Evolutionary conservation across 495 filamentous ascomycete genomes (phyloP).

Genomic region (Friedmanniomyces endolithicus): DNA sequence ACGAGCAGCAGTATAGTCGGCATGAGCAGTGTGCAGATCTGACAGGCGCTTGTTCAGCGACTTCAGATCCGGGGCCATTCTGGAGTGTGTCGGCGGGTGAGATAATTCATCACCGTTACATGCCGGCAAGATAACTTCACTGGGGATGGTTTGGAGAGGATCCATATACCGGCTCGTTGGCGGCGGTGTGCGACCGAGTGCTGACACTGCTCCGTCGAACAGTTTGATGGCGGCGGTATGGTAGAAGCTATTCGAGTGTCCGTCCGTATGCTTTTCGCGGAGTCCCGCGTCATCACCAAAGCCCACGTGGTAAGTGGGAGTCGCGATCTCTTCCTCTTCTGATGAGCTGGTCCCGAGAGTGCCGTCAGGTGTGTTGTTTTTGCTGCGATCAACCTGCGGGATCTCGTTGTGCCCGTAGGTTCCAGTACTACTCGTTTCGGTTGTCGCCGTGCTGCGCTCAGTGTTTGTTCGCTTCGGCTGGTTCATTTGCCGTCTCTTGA

Average conservation of each 20-base stretch:
- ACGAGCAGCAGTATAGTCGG: not conserved
- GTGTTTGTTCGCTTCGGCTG: not conserved
- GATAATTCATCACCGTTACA: not conserved
- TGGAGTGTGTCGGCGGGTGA: not conserved
- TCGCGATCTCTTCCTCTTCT: slow-evolving; percentile 12
- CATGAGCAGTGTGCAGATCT: not conserved
- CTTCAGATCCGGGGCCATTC: not conserved
- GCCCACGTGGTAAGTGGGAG: not conserved
- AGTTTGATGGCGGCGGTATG: not conserved
- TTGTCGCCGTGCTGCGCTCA: not conserved
- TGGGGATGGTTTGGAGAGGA: slow-evolving; percentile 15
- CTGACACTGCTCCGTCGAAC: slow-evolving; percentile 5
- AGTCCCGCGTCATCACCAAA: not conserved
- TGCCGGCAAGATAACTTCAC: slow-evolving; percentile 2
- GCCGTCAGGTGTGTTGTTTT: slow-evolving; percentile 8
- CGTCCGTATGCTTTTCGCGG: not conserved
- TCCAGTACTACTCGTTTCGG: not conserved
- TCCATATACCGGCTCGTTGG: slow-evolving; percentile 13
- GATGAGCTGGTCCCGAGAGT: slow-evolving; percentile 7
- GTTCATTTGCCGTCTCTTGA: slow-evolving; percentile 8
- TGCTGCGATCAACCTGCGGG: not conserved
- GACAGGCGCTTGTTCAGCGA: not conserved
- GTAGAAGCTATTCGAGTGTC: not conserved
- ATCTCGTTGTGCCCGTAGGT: not conserved
- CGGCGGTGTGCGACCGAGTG: slow-evolving; percentile 6